Evolutionary conservation across 805 yeast species (phyloP), one percentile per base, ranked within the genome.

Genomic region (Barnettozyma sp.): DNA sequence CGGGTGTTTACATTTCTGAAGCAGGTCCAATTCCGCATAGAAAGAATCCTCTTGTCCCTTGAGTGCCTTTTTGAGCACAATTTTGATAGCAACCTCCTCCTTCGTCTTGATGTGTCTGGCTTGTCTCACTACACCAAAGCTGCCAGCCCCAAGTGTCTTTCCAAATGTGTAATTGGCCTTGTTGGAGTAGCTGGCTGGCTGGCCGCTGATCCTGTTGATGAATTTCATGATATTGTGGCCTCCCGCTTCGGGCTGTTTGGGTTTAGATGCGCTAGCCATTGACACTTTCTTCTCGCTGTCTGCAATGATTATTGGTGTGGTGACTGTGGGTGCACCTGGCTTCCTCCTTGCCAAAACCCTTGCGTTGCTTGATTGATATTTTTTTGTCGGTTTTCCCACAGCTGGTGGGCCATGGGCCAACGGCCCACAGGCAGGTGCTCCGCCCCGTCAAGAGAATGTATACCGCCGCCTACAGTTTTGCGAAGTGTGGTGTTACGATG

Each of bases 101-200:
- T 62, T 59, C 2, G 73, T 71, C 8, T 60, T 55, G 22, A 62
- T 50, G 35, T 59, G 54, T 25, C 73, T 64, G 2, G 96, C 97
- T 44, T 73, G 71, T 48, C 95, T 70, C 4, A 90, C 97, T 2
- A 90, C 80, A 26, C 98, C 97, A 59, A 86, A 92, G 1, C 94
- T 76, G 5, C 98, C 97, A 0, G 97, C 97, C 8, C 97, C 97
- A 10, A 88, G 62, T 0, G 95, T 85, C 41, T 73, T 75, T 10
- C 88, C 90, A 56, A 87, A 84, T 7, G 78, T 73, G 52, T 85
- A 88, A 41, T 73, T 67, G 32, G 68, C 58, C 59, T 86, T 85
- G 50, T 83, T 73, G 27, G 68, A 52, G 48, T 80, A 80, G 7
- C 82, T 72, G 10, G 64, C 68, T 0, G 94, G 94, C 56, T 84